Conservation (phyloP, 805 yeast species). For the Metschnikowia cerradonensis region DNA sequence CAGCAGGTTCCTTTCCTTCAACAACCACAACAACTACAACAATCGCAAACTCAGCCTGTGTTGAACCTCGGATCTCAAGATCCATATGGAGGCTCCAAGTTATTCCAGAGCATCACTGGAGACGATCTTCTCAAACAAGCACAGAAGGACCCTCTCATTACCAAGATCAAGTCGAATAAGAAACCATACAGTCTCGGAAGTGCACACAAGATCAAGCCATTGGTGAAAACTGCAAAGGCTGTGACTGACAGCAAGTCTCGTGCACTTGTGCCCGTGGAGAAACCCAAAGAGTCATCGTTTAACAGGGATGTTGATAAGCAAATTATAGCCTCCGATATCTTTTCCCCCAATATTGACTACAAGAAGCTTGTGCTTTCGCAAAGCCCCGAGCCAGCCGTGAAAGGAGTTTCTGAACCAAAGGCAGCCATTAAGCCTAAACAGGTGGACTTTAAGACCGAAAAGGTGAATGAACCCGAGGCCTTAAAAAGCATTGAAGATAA, state of each 20-base stretch:
- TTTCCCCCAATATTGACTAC: slow-evolving; percentile 57
- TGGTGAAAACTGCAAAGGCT: slow-evolving; percentile 23
- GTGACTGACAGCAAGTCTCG: neutral
- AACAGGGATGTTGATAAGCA: slow-evolving; percentile 54
- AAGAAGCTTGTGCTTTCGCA: slow-evolving; percentile 47
- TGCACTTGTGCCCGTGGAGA: neutral
- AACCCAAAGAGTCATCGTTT: neutral
- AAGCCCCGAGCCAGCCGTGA: neutral
- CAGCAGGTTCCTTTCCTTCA: slow-evolving; percentile 5
- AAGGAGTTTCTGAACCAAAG: slow-evolving; percentile 3
- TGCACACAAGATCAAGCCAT: slow-evolving; percentile 62
- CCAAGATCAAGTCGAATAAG: slow-evolving; percentile 29
- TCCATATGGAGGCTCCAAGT: slow-evolving; percentile 78
- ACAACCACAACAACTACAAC: slow-evolving; percentile 20
- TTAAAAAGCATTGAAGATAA: slow-evolving; percentile 15
- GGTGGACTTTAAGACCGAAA: slow-evolving; percentile 29
- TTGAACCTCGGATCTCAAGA: slow-evolving; percentile 35
- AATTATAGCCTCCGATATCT: slow-evolving; percentile 65
- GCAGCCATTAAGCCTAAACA: slow-evolving; percentile 21
- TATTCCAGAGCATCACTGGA: slow-evolving; percentile 48
- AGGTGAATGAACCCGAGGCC: slow-evolving; percentile 2
- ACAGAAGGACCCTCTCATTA: slow-evolving; percentile 28
- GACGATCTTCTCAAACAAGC: slow-evolving; percentile 18
- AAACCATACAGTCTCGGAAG: slow-evolving; percentile 55
- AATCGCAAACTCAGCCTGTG: neutral